Percentiles rank a stretch among this genome's conserved stretches.
Conservation (phyloP, 2,329 filamentous ascomycete species). For the Neopestalotiopsis rosae region DNA sequence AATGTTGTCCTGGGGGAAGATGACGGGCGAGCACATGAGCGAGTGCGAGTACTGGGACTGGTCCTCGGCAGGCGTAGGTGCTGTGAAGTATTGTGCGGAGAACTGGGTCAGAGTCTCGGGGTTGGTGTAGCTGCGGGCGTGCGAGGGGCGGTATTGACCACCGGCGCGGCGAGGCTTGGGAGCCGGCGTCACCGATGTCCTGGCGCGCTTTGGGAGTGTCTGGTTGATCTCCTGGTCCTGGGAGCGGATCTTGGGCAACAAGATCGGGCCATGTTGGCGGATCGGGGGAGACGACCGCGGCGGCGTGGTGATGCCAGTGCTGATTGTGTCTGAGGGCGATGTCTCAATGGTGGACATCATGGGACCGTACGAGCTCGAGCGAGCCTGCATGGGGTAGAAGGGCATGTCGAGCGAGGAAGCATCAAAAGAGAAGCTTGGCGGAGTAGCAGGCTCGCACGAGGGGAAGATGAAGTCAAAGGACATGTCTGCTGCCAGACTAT, state of each 20-base stretch:
- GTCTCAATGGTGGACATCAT: slow-evolving; percentile 70
- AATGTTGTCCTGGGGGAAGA: slow-evolving; percentile 56
- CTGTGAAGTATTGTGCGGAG: slow-evolving; percentile 44
- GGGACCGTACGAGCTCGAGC: slow-evolving; percentile 70
- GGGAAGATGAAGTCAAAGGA: slow-evolving; percentile 67
- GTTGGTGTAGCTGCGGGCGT: slow-evolving; percentile 66
- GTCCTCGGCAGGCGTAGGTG: slow-evolving; percentile 31
- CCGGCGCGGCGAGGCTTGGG: slow-evolving; percentile 35
- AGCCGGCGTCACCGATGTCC: slow-evolving; percentile 55
- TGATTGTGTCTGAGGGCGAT: slow-evolving; percentile 67
- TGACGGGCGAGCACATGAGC: slow-evolving; percentile 71
- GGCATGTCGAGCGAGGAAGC: slow-evolving; percentile 61
- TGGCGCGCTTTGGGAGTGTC: slow-evolving; percentile 58
- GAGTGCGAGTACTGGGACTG: slow-evolving; percentile 46
- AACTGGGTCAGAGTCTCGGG: slow-evolving; percentile 58
- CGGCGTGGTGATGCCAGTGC: slow-evolving; percentile 73
- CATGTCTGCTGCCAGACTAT: slow-evolving; percentile 67
- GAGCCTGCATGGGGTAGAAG: slow-evolving; percentile 60
- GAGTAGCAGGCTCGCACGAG: slow-evolving; percentile 55
- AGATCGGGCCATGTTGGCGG: slow-evolving; percentile 76
- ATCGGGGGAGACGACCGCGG: slow-evolving; percentile 70
- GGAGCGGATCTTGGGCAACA: slow-evolving; percentile 84
- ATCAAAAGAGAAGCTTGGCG: slow-evolving; percentile 61
- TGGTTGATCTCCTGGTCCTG: slow-evolving; percentile 81
- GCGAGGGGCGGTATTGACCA: slow-evolving; percentile 47